phyloP scores from a whole-genome alignment of 306 rosid genomes.

The Hippophae tibetana region DNA sequence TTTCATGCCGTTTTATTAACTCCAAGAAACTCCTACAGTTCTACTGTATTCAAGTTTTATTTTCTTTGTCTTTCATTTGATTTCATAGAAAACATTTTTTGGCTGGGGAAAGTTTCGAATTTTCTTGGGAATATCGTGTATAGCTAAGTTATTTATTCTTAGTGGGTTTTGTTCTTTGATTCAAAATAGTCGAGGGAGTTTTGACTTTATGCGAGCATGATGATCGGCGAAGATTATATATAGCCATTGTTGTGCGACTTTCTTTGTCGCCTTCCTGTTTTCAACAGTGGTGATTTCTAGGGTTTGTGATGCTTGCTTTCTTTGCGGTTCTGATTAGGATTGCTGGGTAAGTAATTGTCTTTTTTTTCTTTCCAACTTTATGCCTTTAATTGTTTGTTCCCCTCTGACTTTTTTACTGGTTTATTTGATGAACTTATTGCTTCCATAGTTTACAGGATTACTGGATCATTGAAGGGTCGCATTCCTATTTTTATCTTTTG shows the following conservation, averaged over 20 bases:
- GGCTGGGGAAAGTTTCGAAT: conserved; percentile 9
- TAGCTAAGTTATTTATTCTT: conserved; percentile 15
- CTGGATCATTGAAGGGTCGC: too few relatives aligned
- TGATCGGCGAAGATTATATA: conserved; percentile 19
- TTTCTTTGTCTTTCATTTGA: background rate
- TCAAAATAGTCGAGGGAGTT: conserved; percentile 9
- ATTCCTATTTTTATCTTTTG: too few relatives aligned
- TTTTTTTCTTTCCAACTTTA: conserved; percentile 3
- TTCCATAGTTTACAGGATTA: too few relatives aligned
- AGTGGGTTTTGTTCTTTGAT: conserved; percentile 18
- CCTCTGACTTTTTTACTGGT: background rate
- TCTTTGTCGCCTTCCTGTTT: conserved; percentile 13
- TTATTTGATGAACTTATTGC: too few relatives aligned
- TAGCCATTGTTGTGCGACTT: conserved; percentile 6
- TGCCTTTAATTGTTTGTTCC: conserved; percentile 5
- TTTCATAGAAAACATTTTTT: conserved; percentile 4
- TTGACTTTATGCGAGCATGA: conserved; percentile 18
- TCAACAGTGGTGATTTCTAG: conserved; percentile 20
- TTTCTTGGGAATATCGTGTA: conserved; percentile 20
- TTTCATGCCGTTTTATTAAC: conserved; percentile 1
- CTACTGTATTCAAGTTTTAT: background rate
- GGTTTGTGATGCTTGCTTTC: conserved; percentile 26
- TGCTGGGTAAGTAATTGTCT: conserved; percentile 19
- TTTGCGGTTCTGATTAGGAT: conserved; percentile 25
- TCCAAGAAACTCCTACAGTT: conserved; percentile 11